A percentile compares a stretch with the other conserved stretches of the same genome.
These are phyloP conservation scores for Coniochaeta sp. DNA, from an alignment of 2,329 filamentous ascomycete genomes.

Conservation along the genomic window DNA sequence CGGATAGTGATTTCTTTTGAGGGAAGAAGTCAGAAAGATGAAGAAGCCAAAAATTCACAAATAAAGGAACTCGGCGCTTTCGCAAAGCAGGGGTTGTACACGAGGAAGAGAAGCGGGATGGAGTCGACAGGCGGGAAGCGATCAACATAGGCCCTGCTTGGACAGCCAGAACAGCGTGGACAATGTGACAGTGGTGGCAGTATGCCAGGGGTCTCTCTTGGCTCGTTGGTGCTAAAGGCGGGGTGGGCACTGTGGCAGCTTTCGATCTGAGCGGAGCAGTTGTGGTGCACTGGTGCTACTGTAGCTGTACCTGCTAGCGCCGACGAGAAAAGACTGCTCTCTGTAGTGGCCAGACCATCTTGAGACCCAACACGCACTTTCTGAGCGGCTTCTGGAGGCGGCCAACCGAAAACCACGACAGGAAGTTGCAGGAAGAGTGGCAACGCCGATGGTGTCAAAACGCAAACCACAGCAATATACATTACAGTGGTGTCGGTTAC, in stretches of 20 bases:
- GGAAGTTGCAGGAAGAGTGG: too few species aligned
- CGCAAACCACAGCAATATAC: too few species aligned
- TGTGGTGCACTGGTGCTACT: too few species aligned
- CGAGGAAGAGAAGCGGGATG: neutral
- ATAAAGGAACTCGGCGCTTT: neutral
- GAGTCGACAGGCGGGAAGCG: neutral
- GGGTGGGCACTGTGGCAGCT: neutral
- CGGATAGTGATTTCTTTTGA: neutral
- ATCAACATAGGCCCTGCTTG: neutral
- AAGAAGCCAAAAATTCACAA: neutral
- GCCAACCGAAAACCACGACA: too few species aligned
- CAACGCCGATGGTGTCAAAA: too few species aligned
- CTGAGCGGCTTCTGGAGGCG: too few species aligned
- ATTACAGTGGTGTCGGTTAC: too few species aligned
- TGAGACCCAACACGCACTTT: too few species aligned
- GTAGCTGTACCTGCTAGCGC: neutral
- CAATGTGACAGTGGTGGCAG: neutral
- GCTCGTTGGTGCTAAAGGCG: neutral
- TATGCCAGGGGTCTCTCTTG: neutral
- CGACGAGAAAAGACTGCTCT: neutral
- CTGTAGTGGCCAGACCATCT: too few species aligned
- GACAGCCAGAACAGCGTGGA: neutral
- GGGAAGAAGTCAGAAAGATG: neutral
- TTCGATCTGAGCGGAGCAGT: neutral
- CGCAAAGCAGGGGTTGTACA: neutral